Percentiles rank a stretch among this genome's conserved stretches.
Evolutionary conservation across 2,329 filamentous ascomycete genomes (phyloP).

Genomic region (Cladobotryum mycophilum): DNA sequence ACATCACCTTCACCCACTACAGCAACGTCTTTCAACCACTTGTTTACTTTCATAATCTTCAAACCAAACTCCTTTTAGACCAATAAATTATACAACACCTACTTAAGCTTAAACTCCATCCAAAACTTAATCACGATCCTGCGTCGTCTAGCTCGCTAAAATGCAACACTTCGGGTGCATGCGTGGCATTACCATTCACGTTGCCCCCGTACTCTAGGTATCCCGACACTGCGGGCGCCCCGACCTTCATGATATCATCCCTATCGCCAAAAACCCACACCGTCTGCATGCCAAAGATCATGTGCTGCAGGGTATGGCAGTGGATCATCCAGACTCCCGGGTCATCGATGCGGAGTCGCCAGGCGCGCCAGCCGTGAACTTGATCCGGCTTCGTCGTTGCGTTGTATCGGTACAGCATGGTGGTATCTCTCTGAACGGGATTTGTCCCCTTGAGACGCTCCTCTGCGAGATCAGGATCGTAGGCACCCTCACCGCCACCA

Average conservation of each 20-base stretch:
- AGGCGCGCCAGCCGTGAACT: constrained; percentile 53
- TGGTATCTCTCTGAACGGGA: constrained; percentile 40
- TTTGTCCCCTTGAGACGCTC: constrained; percentile 5
- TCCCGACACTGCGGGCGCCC: constrained; percentile 27
- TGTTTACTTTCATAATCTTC: too few species aligned
- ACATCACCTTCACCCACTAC: too few species aligned
- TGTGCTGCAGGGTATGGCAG: constrained; percentile 53
- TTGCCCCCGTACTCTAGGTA: constrained; percentile 40
- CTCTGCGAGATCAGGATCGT: constrained; percentile 5
- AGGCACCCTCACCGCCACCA: constrained; percentile 13
- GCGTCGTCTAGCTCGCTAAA: constrained; percentile 2
- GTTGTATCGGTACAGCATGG: constrained; percentile 50
- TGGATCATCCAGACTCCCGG: constrained; percentile 56
- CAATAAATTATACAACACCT: too few species aligned
- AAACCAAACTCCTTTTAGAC: too few species aligned
- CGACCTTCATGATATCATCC: constrained; percentile 16
- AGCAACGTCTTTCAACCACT: too few species aligned
- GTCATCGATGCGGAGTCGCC: constrained; percentile 42
- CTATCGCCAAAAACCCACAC: constrained; percentile 22
- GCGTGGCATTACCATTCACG: constrained; percentile 35
- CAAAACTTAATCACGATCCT: too few species aligned
- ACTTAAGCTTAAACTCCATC: too few species aligned
- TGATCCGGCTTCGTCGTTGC: constrained; percentile 31
- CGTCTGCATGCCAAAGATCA: constrained; percentile 42
- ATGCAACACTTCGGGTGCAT: constrained; percentile 10